Base-by-base conservation (phyloP, 306 rosid genomes). In the Begonia peltatifolia region DNA sequence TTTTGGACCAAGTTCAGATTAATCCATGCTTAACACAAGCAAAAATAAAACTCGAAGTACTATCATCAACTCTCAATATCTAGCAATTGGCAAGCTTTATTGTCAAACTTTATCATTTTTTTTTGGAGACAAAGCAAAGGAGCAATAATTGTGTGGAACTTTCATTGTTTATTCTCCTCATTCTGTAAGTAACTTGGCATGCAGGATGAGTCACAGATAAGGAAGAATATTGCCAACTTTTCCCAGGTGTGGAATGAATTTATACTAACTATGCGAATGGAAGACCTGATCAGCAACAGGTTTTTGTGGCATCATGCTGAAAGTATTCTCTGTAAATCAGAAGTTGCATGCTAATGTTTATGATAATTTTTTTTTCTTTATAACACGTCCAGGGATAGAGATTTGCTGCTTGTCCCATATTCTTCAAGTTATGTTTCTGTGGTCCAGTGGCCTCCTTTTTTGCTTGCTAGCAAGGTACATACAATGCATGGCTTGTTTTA, bases 361-460 rank as follows among this genome's bases (percentile, higher is more conserved):
- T 82, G 57, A 77, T 35, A 61, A 49, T 63, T 51, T 46, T 50
- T 50, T 23, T 61, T 17, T 68, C 25, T 55, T 22, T 61, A 56
- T 23, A 25, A 51, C 66, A 60, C 52, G 54, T 54, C 63, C 85
- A 90, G 97, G 51, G 97, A 90, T 64, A 78, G 79, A 73, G 87
- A 90, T 79, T 66, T 90, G 71, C 79, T 90, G 71, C 84, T 77
- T 61, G 94, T 90, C 46, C 97, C 97, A 18, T 76, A 73, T 71
- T 67, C 53, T 63, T 76, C 95, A 55, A 57, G 14, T 53, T 71
- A 69, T 23, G 71, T 75, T 63, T 65, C 88, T 59, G 92, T 85
- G 60, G 71, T 90, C 58, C 97, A 85, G 79, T 90, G 97, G 97
- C 97, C 97, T 61, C 97, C 97, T 41, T 90, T 90, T 76, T 68